These are phyloP conservation scores for Miscanthus lutarioriparius DNA, from an alignment of 176 grass and related monocot genomes.

Conservation along the genomic window DNA sequence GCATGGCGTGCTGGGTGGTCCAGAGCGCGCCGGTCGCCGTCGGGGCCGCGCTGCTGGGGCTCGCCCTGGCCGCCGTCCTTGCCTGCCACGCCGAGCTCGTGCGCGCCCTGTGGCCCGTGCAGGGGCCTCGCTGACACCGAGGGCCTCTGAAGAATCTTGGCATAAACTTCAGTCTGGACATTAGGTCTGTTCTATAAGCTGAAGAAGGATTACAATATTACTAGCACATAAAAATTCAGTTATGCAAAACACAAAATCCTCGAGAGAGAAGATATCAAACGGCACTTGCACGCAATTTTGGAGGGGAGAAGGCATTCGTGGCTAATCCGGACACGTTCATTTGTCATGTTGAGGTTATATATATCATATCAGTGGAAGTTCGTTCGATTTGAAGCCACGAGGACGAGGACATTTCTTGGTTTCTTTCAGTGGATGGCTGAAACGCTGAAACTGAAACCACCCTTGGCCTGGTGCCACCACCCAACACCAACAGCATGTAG, in stretches of 20 bases:
- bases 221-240: neutral
- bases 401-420: neutral
- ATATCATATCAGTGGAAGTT: neutral
- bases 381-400: neutral
- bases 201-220: neutral
- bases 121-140: neutral
- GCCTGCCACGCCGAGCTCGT: constrained; percentile 43
- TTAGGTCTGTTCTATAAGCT: neutral
- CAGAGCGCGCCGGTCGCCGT: constrained; percentile 30
- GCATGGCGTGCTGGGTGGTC: constrained; percentile 50
- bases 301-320: neutral
- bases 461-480: neutral
- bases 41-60: constrained; percentile 16
- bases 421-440: neutral
- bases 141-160: neutral
- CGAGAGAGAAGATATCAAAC: neutral
- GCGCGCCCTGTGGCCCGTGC: constrained; percentile 18
- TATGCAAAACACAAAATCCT: neutral
- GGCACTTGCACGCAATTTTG: neutral
- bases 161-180: neutral
- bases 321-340: neutral
- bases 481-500: neutral
- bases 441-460: neutral
- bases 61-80: constrained; percentile 32
- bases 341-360: neutral